These are phyloP conservation scores for Gymnopilus dilepis DNA, from an alignment of 768 basidiomycete species.

Conservation along the genomic window DNA sequence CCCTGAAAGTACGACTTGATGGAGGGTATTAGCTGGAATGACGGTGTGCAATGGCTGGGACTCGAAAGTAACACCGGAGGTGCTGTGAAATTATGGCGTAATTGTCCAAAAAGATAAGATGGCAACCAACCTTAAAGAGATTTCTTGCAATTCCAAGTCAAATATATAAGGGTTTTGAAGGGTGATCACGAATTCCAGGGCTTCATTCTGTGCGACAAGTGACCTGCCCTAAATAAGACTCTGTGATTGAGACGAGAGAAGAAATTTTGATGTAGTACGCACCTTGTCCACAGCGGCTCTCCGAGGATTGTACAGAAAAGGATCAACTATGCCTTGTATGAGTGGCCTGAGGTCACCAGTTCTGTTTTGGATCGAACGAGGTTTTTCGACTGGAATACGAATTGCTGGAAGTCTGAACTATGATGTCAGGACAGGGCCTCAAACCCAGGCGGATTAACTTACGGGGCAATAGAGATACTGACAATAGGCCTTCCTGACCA, in stretches of 20 bases:
- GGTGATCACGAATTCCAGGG: slow-evolving; percentile 79
- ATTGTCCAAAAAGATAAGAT: slow-evolving; percentile 1
- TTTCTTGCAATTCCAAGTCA: slow-evolving; percentile 83
- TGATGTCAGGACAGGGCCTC: neutral
- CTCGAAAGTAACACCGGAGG: slow-evolving; percentile 79
- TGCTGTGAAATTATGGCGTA: slow-evolving; percentile 49
- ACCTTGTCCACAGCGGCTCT: slow-evolving; percentile 65
- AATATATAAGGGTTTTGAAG: slow-evolving; percentile 94
- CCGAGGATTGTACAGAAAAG: slow-evolving; percentile 93
- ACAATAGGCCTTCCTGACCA: slow-evolving; percentile 87
- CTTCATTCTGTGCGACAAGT: slow-evolving; percentile 82
- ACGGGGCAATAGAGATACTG: slow-evolving; percentile 82
- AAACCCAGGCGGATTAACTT: slow-evolving; percentile 31
- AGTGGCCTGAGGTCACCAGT: slow-evolving; percentile 49
- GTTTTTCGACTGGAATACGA: slow-evolving; percentile 77
- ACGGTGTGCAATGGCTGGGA: slow-evolving; percentile 64
- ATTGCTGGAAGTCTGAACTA: slow-evolving; percentile 67
- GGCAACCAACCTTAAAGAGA: slow-evolving; percentile 73
- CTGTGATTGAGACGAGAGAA: slow-evolving; percentile 7
- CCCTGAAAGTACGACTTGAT: slow-evolving; percentile 73
- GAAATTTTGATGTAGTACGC: slow-evolving; percentile 18
- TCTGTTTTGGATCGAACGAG: slow-evolving; percentile 55
- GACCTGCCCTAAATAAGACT: slow-evolving; percentile 51
- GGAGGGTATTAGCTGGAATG: slow-evolving; percentile 77
- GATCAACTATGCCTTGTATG: slow-evolving; percentile 66